Conservation (phyloP, 163 green algal genomes). For the Picocystis sp. region DNA sequence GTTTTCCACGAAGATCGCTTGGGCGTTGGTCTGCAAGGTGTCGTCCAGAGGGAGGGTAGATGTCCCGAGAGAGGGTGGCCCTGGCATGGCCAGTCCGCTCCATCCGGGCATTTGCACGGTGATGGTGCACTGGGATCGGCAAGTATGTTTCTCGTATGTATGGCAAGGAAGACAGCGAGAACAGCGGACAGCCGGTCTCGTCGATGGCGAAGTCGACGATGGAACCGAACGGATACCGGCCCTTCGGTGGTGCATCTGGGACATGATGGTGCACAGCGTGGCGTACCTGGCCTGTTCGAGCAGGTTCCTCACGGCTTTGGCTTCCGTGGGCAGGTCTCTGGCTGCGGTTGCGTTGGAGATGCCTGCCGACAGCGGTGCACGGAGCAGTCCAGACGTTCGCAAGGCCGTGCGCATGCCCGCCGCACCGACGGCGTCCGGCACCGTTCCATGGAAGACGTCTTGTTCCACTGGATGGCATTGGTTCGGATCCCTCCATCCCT, state of each 20-base stretch:
- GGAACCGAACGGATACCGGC: slow-evolving; percentile 88
- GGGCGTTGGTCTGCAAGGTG: slow-evolving; percentile 35
- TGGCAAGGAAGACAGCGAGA: slow-evolving; percentile 70
- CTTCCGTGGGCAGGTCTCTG: slow-evolving; percentile 50
- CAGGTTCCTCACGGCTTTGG: slow-evolving; percentile 71
- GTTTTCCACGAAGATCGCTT: slow-evolving; percentile 21
- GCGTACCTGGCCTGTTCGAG: slow-evolving; percentile 58
- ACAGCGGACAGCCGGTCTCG: slow-evolving; percentile 24
- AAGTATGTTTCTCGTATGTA: slow-evolving; percentile 88
- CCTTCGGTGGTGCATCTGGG: slow-evolving; percentile 76
- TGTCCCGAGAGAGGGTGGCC: slow-evolving; percentile 89
- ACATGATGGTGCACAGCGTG: slow-evolving; percentile 88
- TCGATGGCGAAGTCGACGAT: slow-evolving; percentile 50
- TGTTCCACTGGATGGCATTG: no score
- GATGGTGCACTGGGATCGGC: slow-evolving; percentile 47
- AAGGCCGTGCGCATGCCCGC: no score
- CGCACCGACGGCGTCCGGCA: no score
- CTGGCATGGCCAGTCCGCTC: slow-evolving; percentile 78
- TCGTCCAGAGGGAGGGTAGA: slow-evolving; percentile 44
- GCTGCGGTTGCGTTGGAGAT: slow-evolving; percentile 69
- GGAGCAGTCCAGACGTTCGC: slow-evolving; percentile 32
- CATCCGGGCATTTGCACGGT: slow-evolving; percentile 84
- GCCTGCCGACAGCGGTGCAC: slow-evolving; percentile 59
- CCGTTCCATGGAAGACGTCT: no score
- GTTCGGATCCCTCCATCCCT: no score